Evolutionary conservation across 1,284 basidiomycete genomes (phyloP), one percentile per base, ranked within the genome.

Genomic region (Puccinia sorghi): DNA sequence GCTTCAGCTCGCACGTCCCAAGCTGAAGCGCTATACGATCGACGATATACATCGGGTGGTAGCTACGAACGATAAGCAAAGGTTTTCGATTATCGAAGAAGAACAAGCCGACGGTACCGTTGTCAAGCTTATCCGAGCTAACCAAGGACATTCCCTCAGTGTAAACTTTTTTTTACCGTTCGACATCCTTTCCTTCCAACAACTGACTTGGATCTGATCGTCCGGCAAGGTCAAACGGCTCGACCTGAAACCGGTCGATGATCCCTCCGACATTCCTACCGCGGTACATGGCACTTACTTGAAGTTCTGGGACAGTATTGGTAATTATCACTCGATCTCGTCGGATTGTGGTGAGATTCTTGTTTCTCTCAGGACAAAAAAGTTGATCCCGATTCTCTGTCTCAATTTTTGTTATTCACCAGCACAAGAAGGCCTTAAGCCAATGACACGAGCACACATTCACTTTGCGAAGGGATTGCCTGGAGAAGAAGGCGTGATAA

Each of bases 61-160:
- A 9, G 86, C 87, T 56, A 87, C 87, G 13, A 92, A 97, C 83
- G 85, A 87, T 50, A 97, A 97, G 84, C 87, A 90, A 81, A 87
- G 94, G 79, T 97, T 90, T 73, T 25, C 70, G 52, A 70, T 64
- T 70, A 46, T 73, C 66, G 27, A 64, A 48, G 72, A 73, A 64
- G 41, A 57, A 25, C 78, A 82, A 13, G 54, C 69, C 22, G 76
- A 67, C n/a, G 74, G 82, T 39, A 83, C 84, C 6, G 84, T 86
- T 9, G 84, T 88, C 25, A 92, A 91, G 89, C 94, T 90, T 89
- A 94, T 97, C 81, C 88, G 93, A 66, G 96, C 96, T 0, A 93
- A 93, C 80, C 96, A 98, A 85, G 97, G 96, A 0, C 96, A 98
- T 86, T 92, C 93, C 1, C 86, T 95, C 54, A 88, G 90, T 86